Evolutionary conservation across 208 protist genomes (phyloP).

Genomic region (Novymonas esmeraldas): DNA sequence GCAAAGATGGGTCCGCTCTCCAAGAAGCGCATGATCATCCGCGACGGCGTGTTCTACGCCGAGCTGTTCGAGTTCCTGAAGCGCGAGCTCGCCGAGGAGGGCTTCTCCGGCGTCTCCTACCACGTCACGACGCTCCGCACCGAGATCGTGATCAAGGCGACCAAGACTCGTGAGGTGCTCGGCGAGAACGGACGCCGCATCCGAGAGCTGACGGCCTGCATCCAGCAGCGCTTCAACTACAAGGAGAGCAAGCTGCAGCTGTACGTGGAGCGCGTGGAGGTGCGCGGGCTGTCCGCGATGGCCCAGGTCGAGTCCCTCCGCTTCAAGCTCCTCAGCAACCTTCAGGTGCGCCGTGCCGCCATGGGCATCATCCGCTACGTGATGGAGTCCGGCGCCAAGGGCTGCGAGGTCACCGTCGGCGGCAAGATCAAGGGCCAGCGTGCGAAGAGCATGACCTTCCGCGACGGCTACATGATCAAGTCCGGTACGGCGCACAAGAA

Average conservation of each 20-base stretch:
- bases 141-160: slow-evolving; percentile 99
- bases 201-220: slow-evolving; percentile 97
- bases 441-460: slow-evolving; percentile 99
- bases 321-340: slow-evolving; percentile 98
- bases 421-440: slow-evolving; percentile 99
- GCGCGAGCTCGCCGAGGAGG: slow-evolving; percentile 97
- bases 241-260: slow-evolving; percentile 95
- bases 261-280: slow-evolving; percentile 97
- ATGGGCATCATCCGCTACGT: slow-evolving; percentile 99
- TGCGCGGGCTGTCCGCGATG: slow-evolving; percentile 98
- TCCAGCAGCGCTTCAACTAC: slow-evolving; percentile 99
- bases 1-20: slow-evolving; percentile 76
- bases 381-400: slow-evolving; percentile 98
- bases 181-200: slow-evolving; percentile 98
- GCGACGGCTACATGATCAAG: slow-evolving; percentile 99
- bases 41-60: slow-evolving; percentile 99
- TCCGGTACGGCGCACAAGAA: slow-evolving; percentile 93
- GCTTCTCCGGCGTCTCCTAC: slow-evolving; percentile 97
- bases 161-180: slow-evolving; percentile 96
- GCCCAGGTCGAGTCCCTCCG: slow-evolving; percentile 98
- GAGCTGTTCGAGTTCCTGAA: slow-evolving; percentile 99
- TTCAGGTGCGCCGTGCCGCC: slow-evolving; percentile 98
- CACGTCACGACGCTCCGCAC: slow-evolving; percentile 95
- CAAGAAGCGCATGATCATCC: slow-evolving; percentile 97
- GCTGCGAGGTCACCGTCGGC: slow-evolving; percentile 98